Base-by-base conservation (phyloP, 148 eudicot species). In the Heliosperma pusillum region DNA sequence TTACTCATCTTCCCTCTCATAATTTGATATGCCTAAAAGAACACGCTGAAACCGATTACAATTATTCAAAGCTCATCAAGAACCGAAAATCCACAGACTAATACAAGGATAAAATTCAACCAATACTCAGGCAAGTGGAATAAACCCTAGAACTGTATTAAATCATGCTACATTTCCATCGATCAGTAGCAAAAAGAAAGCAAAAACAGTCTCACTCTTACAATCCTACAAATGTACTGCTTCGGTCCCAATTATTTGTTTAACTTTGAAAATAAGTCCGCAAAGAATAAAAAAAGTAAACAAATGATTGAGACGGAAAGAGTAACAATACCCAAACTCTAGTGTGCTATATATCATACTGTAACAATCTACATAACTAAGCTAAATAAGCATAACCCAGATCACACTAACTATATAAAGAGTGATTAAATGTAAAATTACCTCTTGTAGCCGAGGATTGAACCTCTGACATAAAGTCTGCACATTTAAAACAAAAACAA, bases 371-470 rank as follows among this genome's bases (percentile, higher is more conserved):
- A 42, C 17, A 26, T 8, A 67, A 19, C 42, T 22, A 9, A 67
- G 25, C 36, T 22, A 67, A 24, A 9, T 15, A 57, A 67, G 17
- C 53, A 56, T 21, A 52, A 22, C 78, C 72, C 65, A 30, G 56
- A 55, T 63, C 20, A 21, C n/a, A 25, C 19, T 75, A 57, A n/a
- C 8, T 10, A 7, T 4, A 5, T 3, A 30, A 60, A 26, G 6
- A 36, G 22, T 12, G 20, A 45, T 12, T 47, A 1, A 12, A 27
- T 20, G 26, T 7, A 0, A 47, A 4, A 5, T 69, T 75, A 90
- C 94, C 97, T 89, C 82, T 89, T 89, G 85, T 89, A 91, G 22
- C 92, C 93, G 21, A 89, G 90, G 63, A 91, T 79, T 29, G 90
- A 85, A 26, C 93, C 89, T 69, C 90, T 81, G 47, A 87, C 89